Percentiles rank a stretch among this genome's conserved stretches.
These are phyloP conservation scores for Fragaria ananassa DNA, from an alignment of 306 rosid species.

Conservation along the genomic window DNA sequence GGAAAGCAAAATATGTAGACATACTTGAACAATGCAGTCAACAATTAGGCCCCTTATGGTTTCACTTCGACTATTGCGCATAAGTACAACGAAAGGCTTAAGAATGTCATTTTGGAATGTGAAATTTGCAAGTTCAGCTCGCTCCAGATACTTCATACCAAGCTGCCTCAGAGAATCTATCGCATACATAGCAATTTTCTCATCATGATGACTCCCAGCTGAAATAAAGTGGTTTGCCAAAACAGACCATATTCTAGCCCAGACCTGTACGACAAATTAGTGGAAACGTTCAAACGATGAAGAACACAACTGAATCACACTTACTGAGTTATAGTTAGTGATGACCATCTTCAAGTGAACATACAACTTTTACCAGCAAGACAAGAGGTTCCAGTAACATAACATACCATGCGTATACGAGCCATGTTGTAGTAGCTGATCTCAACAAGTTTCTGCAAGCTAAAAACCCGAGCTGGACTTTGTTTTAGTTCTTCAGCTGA, in stretches of 20 bases:
- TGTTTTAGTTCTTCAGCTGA: conserved; percentile 97
- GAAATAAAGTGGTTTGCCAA: conserved; percentile 93
- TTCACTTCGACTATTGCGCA: conserved; percentile 95
- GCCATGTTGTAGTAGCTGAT: conserved; percentile 99
- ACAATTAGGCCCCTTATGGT: conserved; percentile 90
- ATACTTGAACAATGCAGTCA: conserved; percentile 97
- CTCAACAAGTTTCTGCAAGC: conserved; percentile 98
- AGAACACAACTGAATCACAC: conserved; percentile 2
- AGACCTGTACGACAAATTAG: conserved; percentile 61
- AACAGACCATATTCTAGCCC: conserved; percentile 99
- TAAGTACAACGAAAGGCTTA: conserved; percentile 97
- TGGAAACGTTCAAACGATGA: conserved; percentile 17
- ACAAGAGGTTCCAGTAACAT: conserved; percentile 19
- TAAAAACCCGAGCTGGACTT: conserved; percentile 95
- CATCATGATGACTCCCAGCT: conserved; percentile 98
- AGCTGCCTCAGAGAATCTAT: conserved; percentile 97
- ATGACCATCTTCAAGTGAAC: neutral
- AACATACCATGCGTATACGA: conserved; percentile 90
- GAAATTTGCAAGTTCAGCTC: conserved; percentile 91
- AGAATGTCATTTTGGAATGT: conserved; percentile 98
- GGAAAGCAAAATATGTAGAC: conserved; percentile 21
- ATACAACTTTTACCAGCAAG: conserved; percentile 14
- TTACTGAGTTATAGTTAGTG: neutral
- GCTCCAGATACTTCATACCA: conserved; percentile 97
- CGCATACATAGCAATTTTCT: conserved; percentile 93